These are phyloP conservation scores for Pontederia paniculata DNA, from an alignment of 176 grass and related monocot genomes.

Conservation along the genomic window DNA sequence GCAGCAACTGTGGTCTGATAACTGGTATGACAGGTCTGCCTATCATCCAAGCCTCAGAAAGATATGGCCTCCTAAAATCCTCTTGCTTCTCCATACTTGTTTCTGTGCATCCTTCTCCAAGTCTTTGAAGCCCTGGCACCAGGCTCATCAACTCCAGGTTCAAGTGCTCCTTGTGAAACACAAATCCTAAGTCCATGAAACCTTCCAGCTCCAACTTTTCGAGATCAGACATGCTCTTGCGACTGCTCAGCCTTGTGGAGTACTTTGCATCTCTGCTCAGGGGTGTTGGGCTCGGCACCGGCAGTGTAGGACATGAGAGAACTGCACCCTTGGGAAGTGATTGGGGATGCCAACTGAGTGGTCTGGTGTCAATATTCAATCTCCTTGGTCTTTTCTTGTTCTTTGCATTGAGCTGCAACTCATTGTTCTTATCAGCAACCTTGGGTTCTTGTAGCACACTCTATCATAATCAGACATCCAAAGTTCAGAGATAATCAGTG, in stretches of 20 bases:
- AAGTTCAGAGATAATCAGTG: too few relatives aligned
- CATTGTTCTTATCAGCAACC: too few relatives aligned
- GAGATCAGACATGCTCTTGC: background rate
- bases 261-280: background rate
- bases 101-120: background rate
- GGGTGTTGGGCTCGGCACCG: background rate
- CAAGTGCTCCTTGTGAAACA: conserved; percentile 7
- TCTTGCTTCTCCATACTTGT: background rate
- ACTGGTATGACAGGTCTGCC: background rate
- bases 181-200: conserved; percentile 14
- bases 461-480: too few relatives aligned
- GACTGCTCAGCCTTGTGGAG: background rate
- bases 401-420: too few relatives aligned
- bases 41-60: background rate
- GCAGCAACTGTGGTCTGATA: background rate
- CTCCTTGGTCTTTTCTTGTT: too few relatives aligned
- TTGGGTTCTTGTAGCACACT: too few relatives aligned
- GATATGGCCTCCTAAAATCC: background rate
- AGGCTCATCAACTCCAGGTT: background rate
- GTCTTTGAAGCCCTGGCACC: background rate
- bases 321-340: too few relatives aligned
- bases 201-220: background rate
- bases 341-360: too few relatives aligned
- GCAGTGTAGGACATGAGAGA: background rate
- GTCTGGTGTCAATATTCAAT: too few relatives aligned